Percentiles rank a stretch among this genome's conserved stretches.
Evolutionary conservation across 225 moss, liverwort and hornwort species (phyloP).

Genomic region (Physcomitrellopsis africana): DNA sequence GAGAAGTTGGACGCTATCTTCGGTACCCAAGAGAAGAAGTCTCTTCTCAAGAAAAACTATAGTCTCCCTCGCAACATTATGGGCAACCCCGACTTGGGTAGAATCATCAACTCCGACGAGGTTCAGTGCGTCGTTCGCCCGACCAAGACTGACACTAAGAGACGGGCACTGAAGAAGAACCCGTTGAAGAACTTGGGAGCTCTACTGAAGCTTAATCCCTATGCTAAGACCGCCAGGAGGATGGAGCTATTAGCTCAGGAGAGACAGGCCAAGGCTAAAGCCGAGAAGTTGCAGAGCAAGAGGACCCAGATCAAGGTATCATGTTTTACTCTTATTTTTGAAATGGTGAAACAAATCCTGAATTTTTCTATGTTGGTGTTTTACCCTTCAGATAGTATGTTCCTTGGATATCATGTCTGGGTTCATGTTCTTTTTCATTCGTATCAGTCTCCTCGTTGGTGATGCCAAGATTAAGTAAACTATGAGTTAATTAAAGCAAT

Average conservation of each 20-base stretch:
- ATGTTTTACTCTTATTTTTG: no score
- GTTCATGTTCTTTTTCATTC: no score
- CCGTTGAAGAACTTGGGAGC: slow-evolving; percentile 72
- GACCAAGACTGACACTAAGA: slow-evolving; percentile 61
- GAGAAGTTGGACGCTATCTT: slow-evolving; percentile 72
- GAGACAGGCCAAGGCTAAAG: slow-evolving; percentile 59
- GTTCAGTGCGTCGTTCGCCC: slow-evolving; percentile 69
- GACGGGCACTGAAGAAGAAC: slow-evolving; percentile 73
- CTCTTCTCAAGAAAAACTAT: slow-evolving; percentile 60
- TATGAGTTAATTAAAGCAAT: no score
- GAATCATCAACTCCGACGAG: slow-evolving; percentile 75
- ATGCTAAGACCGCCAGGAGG: slow-evolving; percentile 75
- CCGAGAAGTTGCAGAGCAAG: slow-evolving; percentile 66
- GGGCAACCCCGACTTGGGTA: slow-evolving; percentile 62
- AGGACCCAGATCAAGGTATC: slow-evolving; percentile 57
- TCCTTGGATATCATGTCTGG: no score
- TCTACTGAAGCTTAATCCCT: slow-evolving; percentile 75
- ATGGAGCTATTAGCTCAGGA: slow-evolving; percentile 71
- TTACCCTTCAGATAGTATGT: no score
- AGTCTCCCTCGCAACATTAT: slow-evolving; percentile 60
- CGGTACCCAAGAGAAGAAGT: slow-evolving; percentile 58
- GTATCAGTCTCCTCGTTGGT: no score
- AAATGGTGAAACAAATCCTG: no score
- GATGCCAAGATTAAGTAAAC: no score
- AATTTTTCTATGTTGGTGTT: no score